phyloP scores from a whole-genome alignment of 305 asterid genomes.

The Withania somnifera region DNA sequence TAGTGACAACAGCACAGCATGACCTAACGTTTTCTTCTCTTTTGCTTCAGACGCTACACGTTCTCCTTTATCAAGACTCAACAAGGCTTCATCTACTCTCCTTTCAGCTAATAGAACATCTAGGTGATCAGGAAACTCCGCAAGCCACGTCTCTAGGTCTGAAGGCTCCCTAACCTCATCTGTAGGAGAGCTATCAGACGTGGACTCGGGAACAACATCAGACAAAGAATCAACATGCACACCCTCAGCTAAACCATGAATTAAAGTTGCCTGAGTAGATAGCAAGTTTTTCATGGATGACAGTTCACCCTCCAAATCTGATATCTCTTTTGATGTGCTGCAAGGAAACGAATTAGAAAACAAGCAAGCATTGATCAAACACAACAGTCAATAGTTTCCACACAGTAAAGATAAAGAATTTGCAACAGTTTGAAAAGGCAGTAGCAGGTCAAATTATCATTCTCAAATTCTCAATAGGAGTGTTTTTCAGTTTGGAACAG shows the following conservation, averaged over 20 bases:
- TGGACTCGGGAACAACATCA: slow-evolving; percentile 35
- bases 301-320: slow-evolving; percentile 97
- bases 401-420: neutral
- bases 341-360: slow-evolving; percentile 7
- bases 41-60: slow-evolving; percentile 58
- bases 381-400: neutral
- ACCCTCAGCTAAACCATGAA: slow-evolving; percentile 91
- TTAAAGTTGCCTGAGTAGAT: slow-evolving; percentile 89
- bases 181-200: slow-evolving; percentile 28
- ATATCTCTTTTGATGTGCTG: slow-evolving; percentile 98
- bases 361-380: neutral
- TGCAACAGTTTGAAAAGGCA: neutral
- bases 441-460: neutral
- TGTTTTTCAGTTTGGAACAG: neutral
- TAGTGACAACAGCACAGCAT: slow-evolving; percentile 39
- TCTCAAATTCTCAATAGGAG: neutral
- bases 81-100: slow-evolving; percentile 91
- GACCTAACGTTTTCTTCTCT: slow-evolving; percentile 43
- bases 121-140: slow-evolving; percentile 82
- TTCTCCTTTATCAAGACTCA: slow-evolving; percentile 86
- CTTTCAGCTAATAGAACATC: slow-evolving; percentile 95
- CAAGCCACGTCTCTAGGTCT: slow-evolving; percentile 66
- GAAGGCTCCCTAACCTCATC: slow-evolving; percentile 59
- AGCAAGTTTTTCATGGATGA: slow-evolving; percentile 93
- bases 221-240: slow-evolving; percentile 63